Evolutionary conservation across 2,329 filamentous ascomycete genomes (phyloP), one percentile per base, ranked within the genome.

Genomic region (Sarocladium brachiariae): DNA sequence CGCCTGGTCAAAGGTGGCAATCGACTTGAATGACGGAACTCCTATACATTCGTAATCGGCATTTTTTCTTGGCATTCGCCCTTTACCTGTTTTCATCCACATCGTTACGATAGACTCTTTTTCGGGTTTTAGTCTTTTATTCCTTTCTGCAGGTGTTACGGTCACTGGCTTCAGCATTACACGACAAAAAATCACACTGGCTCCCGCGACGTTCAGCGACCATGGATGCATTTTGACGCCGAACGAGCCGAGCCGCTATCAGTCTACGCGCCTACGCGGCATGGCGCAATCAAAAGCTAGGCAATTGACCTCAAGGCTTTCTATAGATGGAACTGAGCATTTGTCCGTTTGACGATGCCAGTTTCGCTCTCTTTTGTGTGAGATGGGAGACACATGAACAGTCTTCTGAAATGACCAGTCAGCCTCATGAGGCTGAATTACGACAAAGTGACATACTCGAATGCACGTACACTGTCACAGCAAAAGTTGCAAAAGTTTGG

Each of bases 21-120:
- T 3, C 21, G 25, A 16, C 4, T 47, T 33, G 25, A 19, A 31
- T 19, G 50, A 47, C 43, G 18, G 19, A 18, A 25, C 25, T 33
- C 25, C 43, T 62, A 65, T 51, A 66, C 51, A 59, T 58, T 66
- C 58, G 62, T 66, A 66, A 67, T 67, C 61, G 57, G 61, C 56
- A 60, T 55, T 54, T 49, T n/a, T 7, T 3, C 34, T 9, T 31
- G 10, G 18, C 31, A 16, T 19, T 50, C 51, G 50, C 51, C 38
- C 51, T 51, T 39, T 31, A n/a, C 43, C 51, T 48, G 38, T 51
- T 46, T 14, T 47, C 39, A 45, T 4, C 13, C 30, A 27, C 46
- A 37, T 37, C 16, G 5, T 37, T 19, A n/a, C 35, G 35, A 50
- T 50, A 50, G 48, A 50, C 38, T 45, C 33, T 43, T 45, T 23